Evolutionary conservation across 208 protist genomes (phyloP).

Genomic region (Trypanosoma brucei): DNA sequence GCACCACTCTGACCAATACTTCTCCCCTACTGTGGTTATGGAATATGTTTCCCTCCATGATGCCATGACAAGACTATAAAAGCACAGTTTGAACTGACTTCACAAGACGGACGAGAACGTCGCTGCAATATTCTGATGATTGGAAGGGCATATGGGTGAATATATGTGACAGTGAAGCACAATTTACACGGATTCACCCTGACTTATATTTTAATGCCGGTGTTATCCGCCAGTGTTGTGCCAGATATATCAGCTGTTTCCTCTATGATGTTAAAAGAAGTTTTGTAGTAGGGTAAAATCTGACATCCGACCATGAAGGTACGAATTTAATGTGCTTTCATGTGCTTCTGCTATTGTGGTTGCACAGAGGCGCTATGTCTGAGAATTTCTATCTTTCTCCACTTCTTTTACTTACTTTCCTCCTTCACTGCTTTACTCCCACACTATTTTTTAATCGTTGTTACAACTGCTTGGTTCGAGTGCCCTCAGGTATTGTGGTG

Average conservation of each 20-base stretch:
- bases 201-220: conserved; percentile 3
- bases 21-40: not conserved
- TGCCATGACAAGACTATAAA: conserved; percentile 16
- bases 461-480: not conserved
- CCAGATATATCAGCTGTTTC: not conserved
- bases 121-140: conserved; percentile 8
- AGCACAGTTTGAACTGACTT: conserved; percentile 26
- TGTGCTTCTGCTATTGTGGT: not conserved
- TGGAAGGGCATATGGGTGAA: not conserved
- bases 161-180: conserved; percentile 4
- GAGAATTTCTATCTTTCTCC: not conserved
- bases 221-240: conserved; percentile 24
- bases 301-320: conserved; percentile 27
- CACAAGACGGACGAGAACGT: conserved; percentile 17
- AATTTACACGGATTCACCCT: conserved; percentile 19
- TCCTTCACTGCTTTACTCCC: not conserved
- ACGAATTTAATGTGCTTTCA: conserved; percentile 2
- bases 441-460: not conserved
- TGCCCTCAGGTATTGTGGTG: conserved; percentile 13
- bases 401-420: not conserved
- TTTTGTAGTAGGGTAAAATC: conserved; percentile 67
- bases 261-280: conserved; percentile 16
- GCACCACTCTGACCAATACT: conserved; percentile 24
- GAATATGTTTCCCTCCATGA: not conserved
- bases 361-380: not conserved